Conservation (phyloP, 768 basidiomycete species). For the Cyathus striatus region DNA sequence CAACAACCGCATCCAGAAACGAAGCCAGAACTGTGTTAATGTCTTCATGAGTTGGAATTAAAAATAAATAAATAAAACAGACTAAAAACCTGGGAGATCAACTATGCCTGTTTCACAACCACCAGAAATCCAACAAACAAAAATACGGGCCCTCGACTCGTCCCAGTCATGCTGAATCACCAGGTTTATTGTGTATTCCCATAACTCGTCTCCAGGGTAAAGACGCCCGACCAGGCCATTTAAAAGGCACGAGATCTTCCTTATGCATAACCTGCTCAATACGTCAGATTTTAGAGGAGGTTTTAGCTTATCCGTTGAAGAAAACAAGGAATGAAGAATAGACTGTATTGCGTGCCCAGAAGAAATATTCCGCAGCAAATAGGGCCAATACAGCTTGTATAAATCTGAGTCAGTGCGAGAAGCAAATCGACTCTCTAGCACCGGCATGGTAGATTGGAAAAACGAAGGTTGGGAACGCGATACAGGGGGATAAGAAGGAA, state of each 20-base stretch:
- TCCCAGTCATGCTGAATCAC: slow-evolving; percentile 56
- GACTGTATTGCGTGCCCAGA: slow-evolving; percentile 51
- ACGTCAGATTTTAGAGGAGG: slow-evolving; percentile 20
- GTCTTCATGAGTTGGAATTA: not conserved
- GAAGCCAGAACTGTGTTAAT: slow-evolving; percentile 41
- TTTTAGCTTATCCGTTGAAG: slow-evolving; percentile 33
- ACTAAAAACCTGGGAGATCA: slow-evolving; percentile 23
- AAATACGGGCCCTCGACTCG: slow-evolving; percentile 52
- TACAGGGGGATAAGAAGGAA: slow-evolving; percentile 45
- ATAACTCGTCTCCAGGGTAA: slow-evolving; percentile 42
- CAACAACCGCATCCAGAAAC: slow-evolving; percentile 45
- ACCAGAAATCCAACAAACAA: slow-evolving; percentile 67
- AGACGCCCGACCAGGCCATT: slow-evolving; percentile 45
- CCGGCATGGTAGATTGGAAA: slow-evolving; percentile 47
- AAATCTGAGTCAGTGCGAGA: slow-evolving; percentile 17
- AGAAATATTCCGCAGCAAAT: slow-evolving; percentile 38
- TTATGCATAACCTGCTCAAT: slow-evolving; percentile 49
- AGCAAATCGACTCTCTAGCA: slow-evolving; percentile 43
- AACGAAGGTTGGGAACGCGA: slow-evolving; percentile 68
- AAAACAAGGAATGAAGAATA: slow-evolving; percentile 55
- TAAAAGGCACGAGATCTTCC: slow-evolving; percentile 52
- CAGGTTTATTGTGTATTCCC: slow-evolving; percentile 43
- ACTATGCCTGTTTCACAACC: slow-evolving; percentile 17
- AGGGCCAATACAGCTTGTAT: slow-evolving; percentile 50
- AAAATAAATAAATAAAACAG: not conserved